A percentile compares a stretch with the other conserved stretches of the same genome.
These are phyloP conservation scores for Cutaneotrichosporon sp. DNA, from an alignment of 1,284 basidiomycete species.

Conservation along the genomic window DNA sequence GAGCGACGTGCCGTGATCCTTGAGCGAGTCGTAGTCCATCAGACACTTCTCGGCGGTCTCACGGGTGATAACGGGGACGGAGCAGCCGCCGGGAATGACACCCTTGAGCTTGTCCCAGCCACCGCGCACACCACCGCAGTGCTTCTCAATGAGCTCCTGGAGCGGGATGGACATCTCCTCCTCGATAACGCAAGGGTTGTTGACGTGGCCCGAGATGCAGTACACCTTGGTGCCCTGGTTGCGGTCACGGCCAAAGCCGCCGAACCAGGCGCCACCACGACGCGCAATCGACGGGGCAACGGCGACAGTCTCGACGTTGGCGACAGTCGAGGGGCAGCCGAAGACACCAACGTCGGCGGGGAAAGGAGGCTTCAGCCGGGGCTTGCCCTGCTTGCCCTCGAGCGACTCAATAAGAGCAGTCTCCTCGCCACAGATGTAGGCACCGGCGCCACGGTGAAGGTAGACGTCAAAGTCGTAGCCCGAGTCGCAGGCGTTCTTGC, in stretches of 20 bases:
- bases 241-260: constrained; percentile 81
- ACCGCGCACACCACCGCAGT: constrained; percentile 88
- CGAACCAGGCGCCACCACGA: constrained; percentile 88
- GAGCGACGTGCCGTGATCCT: constrained; percentile 88
- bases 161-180: constrained; percentile 99
- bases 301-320: constrained; percentile 96
- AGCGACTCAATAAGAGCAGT: constrained; percentile 95
- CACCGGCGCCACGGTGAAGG: constrained; percentile 92
- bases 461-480: constrained; percentile 96
- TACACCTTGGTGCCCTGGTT: constrained; percentile 96
- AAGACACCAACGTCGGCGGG: constrained; percentile 96
- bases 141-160: constrained; percentile 89
- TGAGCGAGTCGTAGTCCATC: constrained; percentile 99
- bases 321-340: constrained; percentile 93
- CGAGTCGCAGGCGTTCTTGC: constrained; percentile 85
- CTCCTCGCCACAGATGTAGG: constrained; percentile 98
- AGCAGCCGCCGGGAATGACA: constrained; percentile 90
- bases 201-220: constrained; percentile 95
- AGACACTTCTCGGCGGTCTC: constrained; percentile 74
- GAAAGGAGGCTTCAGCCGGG: constrained; percentile 97
- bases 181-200: constrained; percentile 96
- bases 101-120: constrained; percentile 93
- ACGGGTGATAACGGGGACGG: constrained; percentile 88
- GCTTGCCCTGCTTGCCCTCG: constrained; percentile 97
- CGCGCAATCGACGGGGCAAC: constrained; percentile 96